phyloP scores from a whole-genome alignment of 192 early-diverging fungal genomes.

The Mortierella claussenii region DNA sequence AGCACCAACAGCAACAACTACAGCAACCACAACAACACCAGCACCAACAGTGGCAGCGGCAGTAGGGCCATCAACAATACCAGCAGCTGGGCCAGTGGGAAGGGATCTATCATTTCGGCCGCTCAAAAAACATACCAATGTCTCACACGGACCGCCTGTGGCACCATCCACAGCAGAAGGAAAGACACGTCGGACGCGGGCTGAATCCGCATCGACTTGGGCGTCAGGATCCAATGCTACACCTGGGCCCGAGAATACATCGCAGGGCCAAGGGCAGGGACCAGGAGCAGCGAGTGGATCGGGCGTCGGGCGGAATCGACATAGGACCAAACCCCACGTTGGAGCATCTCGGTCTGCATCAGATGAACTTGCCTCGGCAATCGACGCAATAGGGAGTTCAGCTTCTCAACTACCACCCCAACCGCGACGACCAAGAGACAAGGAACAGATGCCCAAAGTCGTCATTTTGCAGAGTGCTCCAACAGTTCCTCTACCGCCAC shows the following conservation, averaged over 20 bases:
- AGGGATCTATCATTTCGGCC: neutral
- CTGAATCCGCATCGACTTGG: neutral
- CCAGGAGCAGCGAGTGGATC: too few species aligned
- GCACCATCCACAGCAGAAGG: neutral
- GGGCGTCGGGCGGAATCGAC: neutral
- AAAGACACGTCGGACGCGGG: neutral
- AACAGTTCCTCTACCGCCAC: slow-evolving; percentile 9
- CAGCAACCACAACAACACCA: slow-evolving; percentile 5
- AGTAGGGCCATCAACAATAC: neutral
- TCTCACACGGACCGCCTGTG: slow-evolving; percentile 11
- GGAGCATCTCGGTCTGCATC: neutral
- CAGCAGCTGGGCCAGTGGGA: neutral
- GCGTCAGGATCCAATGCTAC: neutral
- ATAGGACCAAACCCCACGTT: neutral
- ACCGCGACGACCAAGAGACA: neutral
- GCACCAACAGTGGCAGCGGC: neutral
- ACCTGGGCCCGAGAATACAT: neutral
- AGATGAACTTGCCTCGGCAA: too few species aligned
- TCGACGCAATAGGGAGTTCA: too few species aligned
- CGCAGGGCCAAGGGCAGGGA: too few species aligned
- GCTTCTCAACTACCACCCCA: neutral
- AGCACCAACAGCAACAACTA: neutral
- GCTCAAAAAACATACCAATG: neutral
- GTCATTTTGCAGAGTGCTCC: slow-evolving; percentile 4
- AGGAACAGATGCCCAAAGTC: neutral